phyloP scores from a whole-genome alignment of 2,329 filamentous ascomycete genomes.

The Pseudodiploospora longispora region DNA sequence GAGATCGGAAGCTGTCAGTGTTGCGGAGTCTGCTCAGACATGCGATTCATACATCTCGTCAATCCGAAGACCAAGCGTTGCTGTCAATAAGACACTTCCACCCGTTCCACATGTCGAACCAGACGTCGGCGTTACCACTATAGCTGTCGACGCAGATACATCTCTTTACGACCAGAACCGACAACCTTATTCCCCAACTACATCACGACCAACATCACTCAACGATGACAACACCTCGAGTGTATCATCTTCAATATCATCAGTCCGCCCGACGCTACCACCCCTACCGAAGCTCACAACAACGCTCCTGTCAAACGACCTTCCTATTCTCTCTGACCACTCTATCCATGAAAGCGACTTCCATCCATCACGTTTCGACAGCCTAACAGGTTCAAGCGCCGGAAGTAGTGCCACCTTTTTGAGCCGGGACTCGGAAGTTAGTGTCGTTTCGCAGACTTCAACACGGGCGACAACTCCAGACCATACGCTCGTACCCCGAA shows the following conservation, averaged over 20 bases:
- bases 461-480: conserved; percentile 87
- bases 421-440: conserved; percentile 74
- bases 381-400: conserved; percentile 65
- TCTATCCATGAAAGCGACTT: conserved; percentile 42
- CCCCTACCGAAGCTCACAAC: conserved; percentile 51
- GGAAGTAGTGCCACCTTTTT: conserved; percentile 73
- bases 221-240: conserved; percentile 34
- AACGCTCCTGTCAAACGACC: conserved; percentile 37
- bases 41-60: conserved; percentile 28
- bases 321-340: conserved; percentile 40
- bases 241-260: conserved; percentile 38
- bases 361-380: conserved; percentile 54
- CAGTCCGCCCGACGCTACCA: conserved; percentile 41
- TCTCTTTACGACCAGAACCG: conserved; percentile 10
- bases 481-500: conserved; percentile 42
- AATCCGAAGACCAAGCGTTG: conserved; percentile 31
- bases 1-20: conserved; percentile 28
- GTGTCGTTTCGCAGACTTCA: conserved; percentile 71
- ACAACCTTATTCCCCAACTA: conserved; percentile 23
- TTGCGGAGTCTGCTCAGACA: conserved; percentile 30
- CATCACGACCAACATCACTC: conserved; percentile 36
- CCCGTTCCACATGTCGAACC: conserved; percentile 46
- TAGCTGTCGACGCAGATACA: conserved; percentile 13
- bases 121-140: conserved; percentile 16
- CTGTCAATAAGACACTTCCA: conserved; percentile 61